These are phyloP conservation scores for Penicillium roqueforti DNA, from an alignment of 495 filamentous ascomycete genomes.

Conservation along the genomic window DNA sequence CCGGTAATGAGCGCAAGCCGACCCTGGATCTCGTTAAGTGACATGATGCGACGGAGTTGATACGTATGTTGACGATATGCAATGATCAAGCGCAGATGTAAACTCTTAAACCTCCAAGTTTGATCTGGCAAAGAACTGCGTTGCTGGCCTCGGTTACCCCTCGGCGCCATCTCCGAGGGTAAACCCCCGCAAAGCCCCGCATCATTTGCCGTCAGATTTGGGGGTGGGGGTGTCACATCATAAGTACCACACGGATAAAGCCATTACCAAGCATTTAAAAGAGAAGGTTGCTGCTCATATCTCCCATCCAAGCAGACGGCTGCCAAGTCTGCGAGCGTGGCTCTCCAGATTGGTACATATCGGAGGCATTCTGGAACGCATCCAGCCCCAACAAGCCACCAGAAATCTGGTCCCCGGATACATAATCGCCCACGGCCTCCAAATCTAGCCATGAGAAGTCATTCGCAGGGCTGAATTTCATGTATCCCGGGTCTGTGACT, in stretches of 20 bases:
- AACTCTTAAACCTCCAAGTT: background rate
- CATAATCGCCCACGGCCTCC: constrained; percentile 54
- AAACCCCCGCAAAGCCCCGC: constrained; percentile 21
- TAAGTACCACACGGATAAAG: background rate
- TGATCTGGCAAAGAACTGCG: constrained; percentile 1
- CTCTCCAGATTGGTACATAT: constrained; percentile 29
- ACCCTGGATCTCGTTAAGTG: constrained; percentile 51
- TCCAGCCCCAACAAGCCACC: constrained; percentile 38
- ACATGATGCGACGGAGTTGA: constrained; percentile 18
- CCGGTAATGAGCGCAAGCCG: constrained; percentile 62
- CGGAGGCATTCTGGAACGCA: constrained; percentile 32
- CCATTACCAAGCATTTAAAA: constrained; percentile 22
- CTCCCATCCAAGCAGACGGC: constrained; percentile 37
- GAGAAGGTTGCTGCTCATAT: constrained; percentile 42
- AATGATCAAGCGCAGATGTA: background rate
- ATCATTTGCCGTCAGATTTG: constrained; percentile 19
- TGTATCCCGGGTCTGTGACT: constrained; percentile 34
- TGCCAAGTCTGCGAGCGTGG: constrained; percentile 42
- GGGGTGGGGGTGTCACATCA: background rate
- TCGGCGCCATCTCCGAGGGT: constrained; percentile 25
- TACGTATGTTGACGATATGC: background rate
- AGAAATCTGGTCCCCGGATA: constrained; percentile 42
- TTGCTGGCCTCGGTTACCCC: constrained; percentile 22
- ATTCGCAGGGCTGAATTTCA: constrained; percentile 47
- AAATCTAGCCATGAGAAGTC: constrained; percentile 58